Conservation (phyloP, 306 rosid species). For the Vigna nakashimae region DNA sequence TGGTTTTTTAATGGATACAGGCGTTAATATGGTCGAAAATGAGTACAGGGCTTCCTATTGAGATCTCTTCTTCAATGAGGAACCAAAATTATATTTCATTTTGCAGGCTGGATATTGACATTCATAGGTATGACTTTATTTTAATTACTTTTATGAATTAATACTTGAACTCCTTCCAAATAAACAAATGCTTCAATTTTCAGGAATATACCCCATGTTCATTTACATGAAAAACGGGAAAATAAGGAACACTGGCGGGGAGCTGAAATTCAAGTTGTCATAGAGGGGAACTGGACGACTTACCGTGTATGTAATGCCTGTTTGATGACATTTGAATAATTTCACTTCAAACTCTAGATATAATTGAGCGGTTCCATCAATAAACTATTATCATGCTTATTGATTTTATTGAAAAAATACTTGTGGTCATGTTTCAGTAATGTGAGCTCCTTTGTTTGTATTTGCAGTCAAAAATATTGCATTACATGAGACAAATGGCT, state of each 20-base stretch:
- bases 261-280: slow-evolving; percentile 97
- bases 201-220: slow-evolving; percentile 95
- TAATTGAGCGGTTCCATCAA: slow-evolving; percentile 14
- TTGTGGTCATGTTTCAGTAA: slow-evolving; percentile 23
- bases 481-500: slow-evolving; percentile 93
- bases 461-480: slow-evolving; percentile 92
- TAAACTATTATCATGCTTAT: slow-evolving; percentile 38
- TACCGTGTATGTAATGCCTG: slow-evolving; percentile 70
- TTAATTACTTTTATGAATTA: slow-evolving; percentile 26
- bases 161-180: slow-evolving; percentile 35
- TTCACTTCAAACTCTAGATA: slow-evolving; percentile 32
- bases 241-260: slow-evolving; percentile 80
- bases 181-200: slow-evolving; percentile 43
- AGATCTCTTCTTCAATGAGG: slow-evolving; percentile 85
- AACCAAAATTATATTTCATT: slow-evolving; percentile 75
- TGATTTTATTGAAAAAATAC: neutral
- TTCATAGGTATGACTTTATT: slow-evolving; percentile 69
- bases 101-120: slow-evolving; percentile 96
- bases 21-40: slow-evolving; percentile 99
- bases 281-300: slow-evolving; percentile 98
- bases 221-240: slow-evolving; percentile 82
- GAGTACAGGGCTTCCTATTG: slow-evolving; percentile 99
- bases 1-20: slow-evolving; percentile 53
- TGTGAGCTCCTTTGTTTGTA: slow-evolving; percentile 43
- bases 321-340: slow-evolving; percentile 30